A percentile compares a stretch with the other conserved stretches of the same genome.
phyloP scores from a whole-genome alignment of 2,329 filamentous ascomycete genomes.

The Zymoseptoria tritici region DNA sequence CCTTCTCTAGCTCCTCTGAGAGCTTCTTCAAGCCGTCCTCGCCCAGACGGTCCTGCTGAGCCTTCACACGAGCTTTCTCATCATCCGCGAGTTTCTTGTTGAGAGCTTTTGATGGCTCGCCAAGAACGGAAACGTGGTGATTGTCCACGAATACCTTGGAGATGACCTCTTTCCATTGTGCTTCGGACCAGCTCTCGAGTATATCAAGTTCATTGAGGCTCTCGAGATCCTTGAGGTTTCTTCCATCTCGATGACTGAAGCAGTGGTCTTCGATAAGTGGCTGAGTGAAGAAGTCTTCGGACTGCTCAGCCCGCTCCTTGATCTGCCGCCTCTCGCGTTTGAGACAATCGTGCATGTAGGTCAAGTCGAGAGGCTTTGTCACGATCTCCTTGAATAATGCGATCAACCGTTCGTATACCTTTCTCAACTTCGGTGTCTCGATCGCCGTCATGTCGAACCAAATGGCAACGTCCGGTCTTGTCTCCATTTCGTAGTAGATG shows the following conservation, averaged over 20 bases:
- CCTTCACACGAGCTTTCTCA: conserved; percentile 70
- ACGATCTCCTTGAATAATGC: conserved; percentile 75
- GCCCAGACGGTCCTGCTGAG: conserved; percentile 71
- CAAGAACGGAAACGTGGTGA: conserved; percentile 78
- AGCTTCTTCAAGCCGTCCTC: conserved; percentile 71
- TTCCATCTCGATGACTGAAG: conserved; percentile 79
- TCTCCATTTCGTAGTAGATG: conserved; percentile 71
- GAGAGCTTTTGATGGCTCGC: conserved; percentile 72
- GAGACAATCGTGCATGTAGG: conserved; percentile 82
- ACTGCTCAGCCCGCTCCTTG: conserved; percentile 76
- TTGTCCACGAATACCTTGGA: conserved; percentile 79
- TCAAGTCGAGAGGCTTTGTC: conserved; percentile 75
- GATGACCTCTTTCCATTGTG: conserved; percentile 75
- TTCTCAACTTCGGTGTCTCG: conserved; percentile 72
- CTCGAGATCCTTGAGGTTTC: conserved; percentile 35
- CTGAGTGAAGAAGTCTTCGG: conserved; percentile 71
- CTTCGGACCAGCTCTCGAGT: conserved; percentile 72
- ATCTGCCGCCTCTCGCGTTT: conserved; percentile 71
- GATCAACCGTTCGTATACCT: conserved; percentile 79
- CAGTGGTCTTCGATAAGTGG: conserved; percentile 88
- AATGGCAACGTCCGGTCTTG: conserved; percentile 73
- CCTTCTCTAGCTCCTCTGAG: conserved; percentile 66
- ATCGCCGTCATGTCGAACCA: conserved; percentile 83
- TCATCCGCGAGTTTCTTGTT: conserved; percentile 74
- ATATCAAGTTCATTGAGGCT: conserved; percentile 51